phyloP scores from a whole-genome alignment of 1,139 yeast genomes.

The Suhomyces bribrorum region DNA sequence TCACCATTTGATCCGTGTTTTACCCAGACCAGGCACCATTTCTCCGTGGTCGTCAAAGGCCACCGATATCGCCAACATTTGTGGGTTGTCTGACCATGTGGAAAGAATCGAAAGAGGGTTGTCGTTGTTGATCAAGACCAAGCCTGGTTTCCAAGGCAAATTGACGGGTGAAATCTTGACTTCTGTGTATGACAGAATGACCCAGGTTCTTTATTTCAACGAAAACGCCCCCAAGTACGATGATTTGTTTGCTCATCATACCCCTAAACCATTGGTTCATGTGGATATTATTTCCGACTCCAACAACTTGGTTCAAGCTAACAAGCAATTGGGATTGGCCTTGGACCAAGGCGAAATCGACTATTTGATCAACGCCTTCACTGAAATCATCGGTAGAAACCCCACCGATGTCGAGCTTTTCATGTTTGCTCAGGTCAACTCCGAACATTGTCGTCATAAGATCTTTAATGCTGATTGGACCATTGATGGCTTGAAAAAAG shows the following conservation, averaged over 20 bases:
- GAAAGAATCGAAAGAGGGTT: slow-evolving; percentile 91
- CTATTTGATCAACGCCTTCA: slow-evolving; percentile 80
- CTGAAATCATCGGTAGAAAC: slow-evolving; percentile 72
- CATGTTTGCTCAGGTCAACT: slow-evolving; percentile 99
- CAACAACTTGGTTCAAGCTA: slow-evolving; percentile 70
- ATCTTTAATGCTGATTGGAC: slow-evolving; percentile 99
- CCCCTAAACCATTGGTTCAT: slow-evolving; percentile 82
- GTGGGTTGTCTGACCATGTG: slow-evolving; percentile 72
- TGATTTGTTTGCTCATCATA: slow-evolving; percentile 74
- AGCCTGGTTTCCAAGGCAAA: slow-evolving; percentile 55
- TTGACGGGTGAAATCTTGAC: slow-evolving; percentile 55
- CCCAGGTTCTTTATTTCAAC: slow-evolving; percentile 66
- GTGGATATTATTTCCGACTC: slow-evolving; percentile 65
- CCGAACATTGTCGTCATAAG: slow-evolving; percentile 99
- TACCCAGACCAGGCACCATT: slow-evolving; percentile 94
- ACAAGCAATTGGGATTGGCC: slow-evolving; percentile 85
- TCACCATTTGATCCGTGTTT: slow-evolving; percentile 66
- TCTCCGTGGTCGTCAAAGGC: slow-evolving; percentile 99
- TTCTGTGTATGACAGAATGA: slow-evolving; percentile 91
- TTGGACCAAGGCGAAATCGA: slow-evolving; percentile 91
- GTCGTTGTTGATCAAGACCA: slow-evolving; percentile 68
- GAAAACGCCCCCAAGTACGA: slow-evolving; percentile 58
- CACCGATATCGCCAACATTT: slow-evolving; percentile 85
- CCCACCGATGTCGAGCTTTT: slow-evolving; percentile 98
- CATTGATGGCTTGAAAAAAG: slow-evolving; percentile 78